phyloP scores from a whole-genome alignment of 2,329 filamentous ascomycete species.

The Corniculantispora saksenae region DNA sequence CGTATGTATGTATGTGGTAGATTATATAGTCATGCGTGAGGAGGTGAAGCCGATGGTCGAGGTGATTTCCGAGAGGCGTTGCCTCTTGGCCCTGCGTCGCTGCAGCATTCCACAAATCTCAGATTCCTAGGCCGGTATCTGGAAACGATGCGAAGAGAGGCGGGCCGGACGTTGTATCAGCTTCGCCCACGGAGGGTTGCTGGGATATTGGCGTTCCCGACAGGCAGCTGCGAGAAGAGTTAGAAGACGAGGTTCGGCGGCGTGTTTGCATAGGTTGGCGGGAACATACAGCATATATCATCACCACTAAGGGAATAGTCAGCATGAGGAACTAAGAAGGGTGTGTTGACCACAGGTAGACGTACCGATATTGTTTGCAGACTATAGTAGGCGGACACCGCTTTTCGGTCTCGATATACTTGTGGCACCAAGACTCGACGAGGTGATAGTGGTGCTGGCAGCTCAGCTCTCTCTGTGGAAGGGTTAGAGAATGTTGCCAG shows the following conservation, averaged over 20 bases:
- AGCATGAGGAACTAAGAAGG: conserved; percentile 21
- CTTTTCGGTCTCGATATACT: conserved; percentile 46
- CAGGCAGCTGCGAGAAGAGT: conserved; percentile 44
- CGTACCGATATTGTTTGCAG: conserved; percentile 48
- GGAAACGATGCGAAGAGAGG: too few relatives aligned
- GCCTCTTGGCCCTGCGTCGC: too few relatives aligned
- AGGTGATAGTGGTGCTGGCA: conserved; percentile 53
- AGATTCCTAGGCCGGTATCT: too few relatives aligned
- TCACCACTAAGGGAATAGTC: conserved; percentile 39
- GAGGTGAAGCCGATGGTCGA: too few relatives aligned
- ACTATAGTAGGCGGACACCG: conserved; percentile 45
- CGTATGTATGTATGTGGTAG: too few relatives aligned
- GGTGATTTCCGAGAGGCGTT: too few relatives aligned
- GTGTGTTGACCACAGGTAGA: conserved; percentile 9
- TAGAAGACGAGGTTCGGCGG: conserved; percentile 12
- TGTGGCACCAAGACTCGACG: conserved; percentile 48
- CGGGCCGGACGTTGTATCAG: conserved; percentile 37
- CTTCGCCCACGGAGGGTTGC: conserved; percentile 40
- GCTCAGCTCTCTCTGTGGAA: conserved; percentile 49
- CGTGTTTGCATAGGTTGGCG: conserved; percentile 24
- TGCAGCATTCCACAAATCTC: too few relatives aligned
- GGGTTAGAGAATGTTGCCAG: too few relatives aligned
- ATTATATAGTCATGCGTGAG: too few relatives aligned
- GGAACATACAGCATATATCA: conserved; percentile 45
- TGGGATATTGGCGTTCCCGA: conserved; percentile 41